Percentiles rank a stretch among this genome's conserved stretches.
Evolutionary conservation across 257 asterid species (phyloP).

Genomic region (Phtheirospermum japonicum): DNA sequence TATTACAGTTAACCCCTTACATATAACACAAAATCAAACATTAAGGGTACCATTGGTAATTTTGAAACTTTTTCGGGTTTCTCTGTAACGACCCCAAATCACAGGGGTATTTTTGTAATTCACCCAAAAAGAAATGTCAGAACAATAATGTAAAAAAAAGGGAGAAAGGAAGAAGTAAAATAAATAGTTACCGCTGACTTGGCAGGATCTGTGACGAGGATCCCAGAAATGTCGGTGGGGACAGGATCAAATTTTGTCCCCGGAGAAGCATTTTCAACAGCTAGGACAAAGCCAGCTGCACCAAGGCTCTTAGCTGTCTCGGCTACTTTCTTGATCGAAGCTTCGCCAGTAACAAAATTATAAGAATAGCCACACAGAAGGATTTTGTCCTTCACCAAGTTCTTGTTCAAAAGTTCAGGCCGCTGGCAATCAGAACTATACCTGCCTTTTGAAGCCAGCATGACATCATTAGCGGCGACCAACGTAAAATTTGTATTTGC

Average conservation of each 20-base stretch:
- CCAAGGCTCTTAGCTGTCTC: constrained; percentile 88
- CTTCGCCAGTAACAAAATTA: constrained; percentile 82
- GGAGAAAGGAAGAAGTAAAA: constrained; percentile 14
- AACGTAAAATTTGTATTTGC: constrained; percentile 71
- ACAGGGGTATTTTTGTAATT: neutral
- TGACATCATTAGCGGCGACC: constrained; percentile 94
- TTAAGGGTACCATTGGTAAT: neutral
- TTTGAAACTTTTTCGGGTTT: too few species aligned
- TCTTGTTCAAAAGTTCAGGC: constrained; percentile 85
- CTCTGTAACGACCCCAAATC: neutral
- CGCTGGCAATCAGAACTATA: constrained; percentile 87
- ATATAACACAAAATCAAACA: neutral
- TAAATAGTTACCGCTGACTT: constrained; percentile 60
- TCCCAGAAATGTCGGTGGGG: constrained; percentile 84
- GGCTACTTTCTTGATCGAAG: constrained; percentile 77
- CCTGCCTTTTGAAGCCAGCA: constrained; percentile 67
- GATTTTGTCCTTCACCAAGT: constrained; percentile 84
- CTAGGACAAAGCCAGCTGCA: constrained; percentile 93
- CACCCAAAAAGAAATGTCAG: neutral
- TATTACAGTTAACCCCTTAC: too few species aligned
- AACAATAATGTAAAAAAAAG: neutral
- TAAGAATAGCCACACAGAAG: constrained; percentile 97
- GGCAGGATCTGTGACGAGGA: constrained; percentile 70
- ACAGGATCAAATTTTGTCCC: constrained; percentile 94
- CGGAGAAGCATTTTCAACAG: constrained; percentile 90